Percentiles rank a stretch among this genome's conserved stretches.
phyloP scores from a whole-genome alignment of 306 rosid species.

The Lathyrus tuberosus region DNA sequence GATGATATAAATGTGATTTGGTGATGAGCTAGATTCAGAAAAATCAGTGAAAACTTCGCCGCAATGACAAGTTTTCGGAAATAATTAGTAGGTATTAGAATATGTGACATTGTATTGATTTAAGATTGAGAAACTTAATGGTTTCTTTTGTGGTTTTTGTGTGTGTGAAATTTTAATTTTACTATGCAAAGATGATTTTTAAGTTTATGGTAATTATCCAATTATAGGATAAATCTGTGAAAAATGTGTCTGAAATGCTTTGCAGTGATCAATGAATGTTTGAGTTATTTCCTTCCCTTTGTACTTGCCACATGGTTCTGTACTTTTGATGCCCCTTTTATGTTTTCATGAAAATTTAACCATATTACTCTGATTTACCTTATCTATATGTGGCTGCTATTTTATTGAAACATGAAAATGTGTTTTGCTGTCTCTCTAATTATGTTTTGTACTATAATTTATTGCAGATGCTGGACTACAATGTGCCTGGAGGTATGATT shows the following conservation, averaged over 20 bases:
- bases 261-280: not conserved
- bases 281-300: conserved; percentile 1
- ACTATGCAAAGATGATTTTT: too few species aligned
- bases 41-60: too few species aligned
- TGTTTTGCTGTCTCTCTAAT: conserved; percentile 27
- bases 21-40: too few species aligned
- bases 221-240: not conserved
- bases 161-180: not conserved
- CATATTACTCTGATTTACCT: not conserved
- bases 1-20: not conserved
- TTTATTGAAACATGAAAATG: conserved; percentile 11
- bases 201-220: too few species aligned
- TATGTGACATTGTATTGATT: conserved; percentile 1
- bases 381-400: not conserved
- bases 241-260: not conserved
- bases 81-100: not conserved
- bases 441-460: conserved; percentile 24
- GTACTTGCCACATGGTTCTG: conserved; percentile 22
- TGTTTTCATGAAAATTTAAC: conserved; percentile 5
- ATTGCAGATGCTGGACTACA: conserved; percentile 84
- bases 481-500: conserved; percentile 86
- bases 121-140: not conserved
- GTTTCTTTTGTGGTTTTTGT: conserved; percentile 2
- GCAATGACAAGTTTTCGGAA: not conserved
- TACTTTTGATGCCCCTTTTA: not conserved